Conservation (phyloP, 2,329 filamentous ascomycete genomes). For the Phialophora macrospora region DNA sequence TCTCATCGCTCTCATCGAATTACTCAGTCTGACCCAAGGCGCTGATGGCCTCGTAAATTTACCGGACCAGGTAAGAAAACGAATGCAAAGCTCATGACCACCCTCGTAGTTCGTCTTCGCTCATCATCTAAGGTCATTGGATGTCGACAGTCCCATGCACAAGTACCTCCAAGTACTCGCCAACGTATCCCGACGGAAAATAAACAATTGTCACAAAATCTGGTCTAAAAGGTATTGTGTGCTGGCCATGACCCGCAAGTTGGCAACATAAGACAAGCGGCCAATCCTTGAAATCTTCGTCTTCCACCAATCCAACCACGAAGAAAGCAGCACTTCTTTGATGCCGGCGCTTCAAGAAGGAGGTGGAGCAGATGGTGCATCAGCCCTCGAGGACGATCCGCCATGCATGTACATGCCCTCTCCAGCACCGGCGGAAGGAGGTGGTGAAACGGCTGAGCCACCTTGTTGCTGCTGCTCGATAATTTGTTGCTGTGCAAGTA, state of each 20-base stretch:
- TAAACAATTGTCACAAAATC: slow-evolving; percentile 11
- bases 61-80: not conserved
- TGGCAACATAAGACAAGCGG: slow-evolving; percentile 6
- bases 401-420: slow-evolving; percentile 38
- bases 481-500: slow-evolving; percentile 67
- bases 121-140: not conserved
- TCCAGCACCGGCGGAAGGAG: slow-evolving; percentile 13
- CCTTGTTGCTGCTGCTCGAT: slow-evolving; percentile 22
- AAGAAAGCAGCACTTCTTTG: not conserved
- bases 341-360: slow-evolving; percentile 5
- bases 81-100: not conserved
- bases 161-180: slow-evolving; percentile 4
- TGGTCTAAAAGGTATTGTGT: slow-evolving; percentile 23
- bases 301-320: not conserved
- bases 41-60: not conserved
- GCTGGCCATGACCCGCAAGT: slow-evolving; percentile 13
- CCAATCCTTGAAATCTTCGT: not conserved
- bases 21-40: not conserved
- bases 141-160: not conserved
- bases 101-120: not conserved
- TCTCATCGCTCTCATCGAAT: not conserved
- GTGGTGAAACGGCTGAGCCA: slow-evolving; percentile 20
- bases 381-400: slow-evolving; percentile 16
- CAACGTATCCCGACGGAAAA: not conserved
- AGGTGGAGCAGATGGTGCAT: slow-evolving; percentile 16